Evolutionary conservation across 371 early-diverging fungal genomes (phyloP), one percentile per base, ranked within the genome.

Genomic region (Actinomortierella wolfii): DNA sequence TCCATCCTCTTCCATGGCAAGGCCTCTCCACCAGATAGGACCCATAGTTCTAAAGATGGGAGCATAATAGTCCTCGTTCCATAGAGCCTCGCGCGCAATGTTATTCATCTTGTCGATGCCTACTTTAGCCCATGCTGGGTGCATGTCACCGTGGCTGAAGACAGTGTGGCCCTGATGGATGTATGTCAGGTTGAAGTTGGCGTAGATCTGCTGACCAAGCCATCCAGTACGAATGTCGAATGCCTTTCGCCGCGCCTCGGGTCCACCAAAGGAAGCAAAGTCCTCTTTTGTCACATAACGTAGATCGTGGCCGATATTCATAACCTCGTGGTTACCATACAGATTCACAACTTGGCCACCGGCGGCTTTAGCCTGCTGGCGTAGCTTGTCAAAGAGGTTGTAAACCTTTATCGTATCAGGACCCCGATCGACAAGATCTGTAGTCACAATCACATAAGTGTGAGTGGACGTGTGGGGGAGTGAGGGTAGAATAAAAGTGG

Each of bases 141-240:
- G 81, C 51, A 87, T 81, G 15, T 89, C 93, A 43, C 90, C 93
- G 67, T 93, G 93, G 29, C 85, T 80, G 75, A 92, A 92, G 8
- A 91, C 83, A 3, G 87, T 89, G 40, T 77, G 71, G 14, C 77
- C 79, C 21, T 86, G 81, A 3, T 90, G 87, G 46, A 78, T 78
- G 45, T 87, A 80, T 0, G 86, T 84, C 55, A 91, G 78, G 53
- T 87, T 84, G 39, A 83, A 73, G 34, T 71, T 39, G 17, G 65
- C 61, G 1, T 76, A 75, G 20, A 93, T 66, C 39, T 83, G 84
- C 15, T 73, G 57, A 1, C 93, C 93, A 43, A 90, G 83, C 79
- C 84, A 88, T 0, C 93, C 93, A 23, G 68, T 53, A 4, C 84
- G 77, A 20, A 68, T 56, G 42, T 79, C 64, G 67, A 87, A 93